phyloP scores from a whole-genome alignment of 2,329 filamentous ascomycete genomes.

The Juglanconis sp. region DNA sequence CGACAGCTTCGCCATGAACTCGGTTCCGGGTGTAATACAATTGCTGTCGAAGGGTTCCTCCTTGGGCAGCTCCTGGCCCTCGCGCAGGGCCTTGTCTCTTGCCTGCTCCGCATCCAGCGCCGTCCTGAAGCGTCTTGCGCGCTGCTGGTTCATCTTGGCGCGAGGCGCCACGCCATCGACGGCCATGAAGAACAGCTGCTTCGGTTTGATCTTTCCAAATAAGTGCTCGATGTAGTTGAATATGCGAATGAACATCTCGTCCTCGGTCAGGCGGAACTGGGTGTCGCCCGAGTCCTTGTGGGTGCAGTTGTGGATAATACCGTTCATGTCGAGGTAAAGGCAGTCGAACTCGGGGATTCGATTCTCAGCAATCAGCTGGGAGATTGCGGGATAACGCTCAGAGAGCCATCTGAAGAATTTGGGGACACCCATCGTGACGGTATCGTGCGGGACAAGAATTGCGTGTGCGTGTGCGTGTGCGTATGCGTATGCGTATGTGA shows the following conservation, averaged over 20 bases:
- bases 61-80: conserved; percentile 90
- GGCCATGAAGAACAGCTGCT: conserved; percentile 99
- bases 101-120: conserved; percentile 87
- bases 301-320: conserved; percentile 99
- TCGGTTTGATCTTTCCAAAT: conserved; percentile 97
- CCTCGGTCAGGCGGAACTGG: conserved; percentile 88
- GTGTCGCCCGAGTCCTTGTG: conserved; percentile 94
- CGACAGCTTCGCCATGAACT: conserved; percentile 96
- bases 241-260: conserved; percentile 99
- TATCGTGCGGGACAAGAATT: conserved; percentile 18
- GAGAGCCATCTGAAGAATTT: conserved; percentile 99
- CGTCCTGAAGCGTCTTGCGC: conserved; percentile 89
- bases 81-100: conserved; percentile 84
- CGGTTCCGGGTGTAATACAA: conserved; percentile 94
- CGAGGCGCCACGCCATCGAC: conserved; percentile 96
- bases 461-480: background rate
- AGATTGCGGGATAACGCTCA: conserved; percentile 97
- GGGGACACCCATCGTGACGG: conserved; percentile 48
- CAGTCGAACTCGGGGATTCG: conserved; percentile 98
- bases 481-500: background rate
- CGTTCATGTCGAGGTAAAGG: conserved; percentile 98
- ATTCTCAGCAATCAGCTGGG: conserved; percentile 96
- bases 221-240: conserved; percentile 99
- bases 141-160: conserved; percentile 99
- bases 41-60: conserved; percentile 98